A percentile compares a stretch with the other conserved stretches of the same genome.
phyloP scores from a whole-genome alignment of 2,329 filamentous ascomycete species.

The Fusarium abutilonis region DNA sequence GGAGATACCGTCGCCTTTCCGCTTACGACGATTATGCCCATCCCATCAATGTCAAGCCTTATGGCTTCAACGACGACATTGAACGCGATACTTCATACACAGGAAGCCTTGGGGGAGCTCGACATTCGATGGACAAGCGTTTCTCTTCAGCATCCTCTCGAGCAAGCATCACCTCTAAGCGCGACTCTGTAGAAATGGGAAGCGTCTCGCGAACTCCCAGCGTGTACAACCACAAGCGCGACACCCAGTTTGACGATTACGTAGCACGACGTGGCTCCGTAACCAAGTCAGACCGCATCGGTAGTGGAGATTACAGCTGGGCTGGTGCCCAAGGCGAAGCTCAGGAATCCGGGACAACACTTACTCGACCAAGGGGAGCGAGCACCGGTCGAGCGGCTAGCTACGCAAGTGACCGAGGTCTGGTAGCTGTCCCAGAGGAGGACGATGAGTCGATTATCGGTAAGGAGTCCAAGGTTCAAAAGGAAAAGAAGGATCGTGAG shows the following conservation, averaged over 20 bases:
- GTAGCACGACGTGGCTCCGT: constrained; percentile 49
- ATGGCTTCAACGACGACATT: constrained; percentile 54
- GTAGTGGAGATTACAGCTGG: constrained; percentile 50
- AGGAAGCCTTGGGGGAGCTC: constrained; percentile 24
- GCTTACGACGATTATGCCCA: constrained; percentile 62
- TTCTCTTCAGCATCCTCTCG: constrained; percentile 44
- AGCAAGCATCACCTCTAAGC: constrained; percentile 44
- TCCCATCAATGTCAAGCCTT: constrained; percentile 60
- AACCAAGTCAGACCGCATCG: constrained; percentile 37
- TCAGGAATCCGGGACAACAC: constrained; percentile 24
- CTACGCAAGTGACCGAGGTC: constrained; percentile 51
- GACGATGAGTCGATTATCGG: constrained; percentile 42
- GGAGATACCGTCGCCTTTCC: constrained; percentile 59
- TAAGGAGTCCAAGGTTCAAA: constrained; percentile 28
- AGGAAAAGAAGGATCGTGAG: constrained; percentile 42
- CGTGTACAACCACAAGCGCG: constrained; percentile 57
- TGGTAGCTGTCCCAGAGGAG: constrained; percentile 55
- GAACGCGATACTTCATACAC: constrained; percentile 45
- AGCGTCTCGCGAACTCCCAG: constrained; percentile 41
- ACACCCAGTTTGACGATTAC: constrained; percentile 60
- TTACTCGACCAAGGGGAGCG: constrained; percentile 41
- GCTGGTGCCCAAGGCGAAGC: constrained; percentile 23
- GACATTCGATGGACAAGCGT: constrained; percentile 45
- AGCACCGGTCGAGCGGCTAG: constrained; percentile 48
- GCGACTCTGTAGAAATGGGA: constrained; percentile 38